These are phyloP conservation scores for Sambucus nigra DNA, from an alignment of 129 eudicot species.

Conservation along the genomic window DNA sequence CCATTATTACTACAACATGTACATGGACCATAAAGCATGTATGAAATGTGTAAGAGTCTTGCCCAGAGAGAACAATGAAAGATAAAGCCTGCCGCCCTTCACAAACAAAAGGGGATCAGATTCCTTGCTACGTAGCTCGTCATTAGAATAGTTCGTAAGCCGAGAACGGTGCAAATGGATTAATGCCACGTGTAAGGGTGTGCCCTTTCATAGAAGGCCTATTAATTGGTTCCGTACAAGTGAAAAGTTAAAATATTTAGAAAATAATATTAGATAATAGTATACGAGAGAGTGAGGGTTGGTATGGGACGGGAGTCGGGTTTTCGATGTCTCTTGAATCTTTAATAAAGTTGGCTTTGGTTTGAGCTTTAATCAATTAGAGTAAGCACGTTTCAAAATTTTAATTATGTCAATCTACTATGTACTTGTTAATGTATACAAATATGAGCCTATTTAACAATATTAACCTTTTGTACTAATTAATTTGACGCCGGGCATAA, in stretches of 20 bases:
- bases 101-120: constrained; percentile 15
- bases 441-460: too few species aligned
- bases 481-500: too few species aligned
- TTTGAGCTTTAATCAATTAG: constrained; percentile 20
- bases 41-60: background rate
- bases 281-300: constrained; percentile 4
- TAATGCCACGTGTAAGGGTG: constrained; percentile 10
- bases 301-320: constrained; percentile 26
- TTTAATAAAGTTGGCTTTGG: constrained; percentile 4
- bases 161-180: constrained; percentile 11
- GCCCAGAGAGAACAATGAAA: constrained; percentile 20
- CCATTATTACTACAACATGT: too few species aligned
- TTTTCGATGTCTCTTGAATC: constrained; percentile 15
- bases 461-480: too few species aligned
- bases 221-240: constrained; percentile 12
- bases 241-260: background rate
- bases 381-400: constrained; percentile 16
- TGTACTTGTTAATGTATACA: background rate
- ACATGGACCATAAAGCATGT: too few species aligned
- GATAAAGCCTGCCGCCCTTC: background rate
- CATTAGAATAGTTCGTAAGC: background rate
- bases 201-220: constrained; percentile 2
- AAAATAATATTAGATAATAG: background rate
- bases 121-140: constrained; percentile 9
- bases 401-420: constrained; percentile 9